Conservation (phyloP, 1,139 yeast species). For the Saccharomycopsis phalli region DNA sequence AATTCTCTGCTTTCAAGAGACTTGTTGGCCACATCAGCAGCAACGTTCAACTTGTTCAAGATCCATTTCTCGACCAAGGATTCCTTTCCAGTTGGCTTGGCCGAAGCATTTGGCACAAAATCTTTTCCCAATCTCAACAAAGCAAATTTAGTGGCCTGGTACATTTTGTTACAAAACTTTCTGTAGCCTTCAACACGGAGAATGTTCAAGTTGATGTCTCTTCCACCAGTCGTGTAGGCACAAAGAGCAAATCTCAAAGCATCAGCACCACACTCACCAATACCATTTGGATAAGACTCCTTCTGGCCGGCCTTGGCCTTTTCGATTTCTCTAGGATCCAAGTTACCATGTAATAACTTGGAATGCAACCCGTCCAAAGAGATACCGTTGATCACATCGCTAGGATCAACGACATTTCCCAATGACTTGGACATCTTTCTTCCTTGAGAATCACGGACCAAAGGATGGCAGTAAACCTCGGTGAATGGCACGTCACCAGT, state of each 20-base stretch:
- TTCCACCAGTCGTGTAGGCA: conserved; percentile 97
- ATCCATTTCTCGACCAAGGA: conserved; percentile 96
- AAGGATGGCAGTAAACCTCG: conserved; percentile 96
- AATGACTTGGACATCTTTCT: conserved; percentile 97
- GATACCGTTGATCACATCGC: conserved; percentile 87
- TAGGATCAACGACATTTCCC: conserved; percentile 94
- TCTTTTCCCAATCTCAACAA: conserved; percentile 87
- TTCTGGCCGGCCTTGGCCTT: conserved; percentile 87
- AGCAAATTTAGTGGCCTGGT: conserved; percentile 97
- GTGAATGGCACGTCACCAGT: conserved; percentile 89
- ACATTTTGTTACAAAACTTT: conserved; percentile 98
- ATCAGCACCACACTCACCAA: conserved; percentile 99
- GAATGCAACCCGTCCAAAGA: conserved; percentile 71
- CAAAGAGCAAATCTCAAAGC: conserved; percentile 96
- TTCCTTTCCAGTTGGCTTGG: conserved; percentile 63
- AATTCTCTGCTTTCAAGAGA: conserved; percentile 80
- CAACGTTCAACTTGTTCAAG: conserved; percentile 68
- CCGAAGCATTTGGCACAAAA: conserved; percentile 67
- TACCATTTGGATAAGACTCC: conserved; percentile 89
- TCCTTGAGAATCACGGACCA: conserved; percentile 98
- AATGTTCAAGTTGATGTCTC: conserved; percentile 94
- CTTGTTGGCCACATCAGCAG: conserved; percentile 57
- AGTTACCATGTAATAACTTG: conserved; percentile 70
- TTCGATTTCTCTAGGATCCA: conserved; percentile 81
- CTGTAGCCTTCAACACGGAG: conserved; percentile 98